A percentile compares a stretch with the other conserved stretches of the same genome.
These are phyloP conservation scores for Neoconidiobolus thromboides DNA, from an alignment of 371 early-diverging fungal genomes.

Conservation along the genomic window DNA sequence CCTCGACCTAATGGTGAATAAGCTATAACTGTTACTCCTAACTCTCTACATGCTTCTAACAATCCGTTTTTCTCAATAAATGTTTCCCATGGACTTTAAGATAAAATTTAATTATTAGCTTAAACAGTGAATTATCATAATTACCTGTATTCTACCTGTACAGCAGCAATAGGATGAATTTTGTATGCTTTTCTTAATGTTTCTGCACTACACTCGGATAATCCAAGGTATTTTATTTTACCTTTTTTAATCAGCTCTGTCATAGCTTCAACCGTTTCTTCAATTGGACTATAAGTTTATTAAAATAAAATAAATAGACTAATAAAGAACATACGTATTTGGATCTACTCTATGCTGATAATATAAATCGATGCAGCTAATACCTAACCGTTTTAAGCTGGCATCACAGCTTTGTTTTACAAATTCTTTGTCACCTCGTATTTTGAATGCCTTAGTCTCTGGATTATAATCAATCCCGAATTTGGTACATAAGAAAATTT, in stretches of 20 bases:
- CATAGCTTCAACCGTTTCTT: constrained; percentile 29
- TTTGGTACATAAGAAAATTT: not conserved
- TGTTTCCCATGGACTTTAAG: not conserved
- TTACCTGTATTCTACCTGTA: constrained; percentile 19
- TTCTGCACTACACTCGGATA: not conserved
- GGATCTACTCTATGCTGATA: constrained; percentile 33
- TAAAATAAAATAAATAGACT: not conserved
- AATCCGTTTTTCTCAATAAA: not conserved
- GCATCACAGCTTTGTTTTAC: constrained; percentile 9
- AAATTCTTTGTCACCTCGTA: not conserved
- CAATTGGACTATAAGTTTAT: constrained; percentile 15
- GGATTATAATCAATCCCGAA: not conserved
- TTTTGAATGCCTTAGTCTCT: not conserved
- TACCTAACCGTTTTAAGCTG: constrained; percentile 21
- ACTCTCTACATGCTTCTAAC: constrained; percentile 18
- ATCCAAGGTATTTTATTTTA: not conserved
- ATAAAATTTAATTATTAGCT: not conserved
- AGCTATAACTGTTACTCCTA: constrained; percentile 30
- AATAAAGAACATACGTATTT: not conserved
- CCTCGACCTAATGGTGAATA: constrained; percentile 37
- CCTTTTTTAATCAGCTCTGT: constrained; percentile 35
- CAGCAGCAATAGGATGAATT: not conserved
- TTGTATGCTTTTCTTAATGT: not conserved
- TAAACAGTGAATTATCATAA: not conserved
- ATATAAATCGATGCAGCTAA: constrained; percentile 25